Evolutionary conservation across 2,329 filamentous ascomycete genomes (phyloP).

Genomic region (Fusarium scirpi): DNA sequence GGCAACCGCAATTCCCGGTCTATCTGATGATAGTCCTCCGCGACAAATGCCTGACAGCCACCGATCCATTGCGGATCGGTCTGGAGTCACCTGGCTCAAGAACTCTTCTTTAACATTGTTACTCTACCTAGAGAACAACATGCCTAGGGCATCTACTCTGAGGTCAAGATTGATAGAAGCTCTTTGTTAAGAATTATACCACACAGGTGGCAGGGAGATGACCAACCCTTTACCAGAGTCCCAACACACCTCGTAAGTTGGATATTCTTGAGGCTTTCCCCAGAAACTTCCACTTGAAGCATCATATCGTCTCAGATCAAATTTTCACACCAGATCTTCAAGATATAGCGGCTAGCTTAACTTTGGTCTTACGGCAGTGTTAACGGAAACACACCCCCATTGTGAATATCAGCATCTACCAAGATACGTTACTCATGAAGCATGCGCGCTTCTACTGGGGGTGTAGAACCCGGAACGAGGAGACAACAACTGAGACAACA

Average conservation of each 20-base stretch:
- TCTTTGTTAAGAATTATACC: background rate
- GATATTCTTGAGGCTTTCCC: background rate
- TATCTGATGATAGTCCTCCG: constrained; percentile 14
- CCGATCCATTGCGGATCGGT: constrained; percentile 31
- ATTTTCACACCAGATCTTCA: background rate
- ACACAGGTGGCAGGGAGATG: background rate
- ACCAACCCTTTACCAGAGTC: background rate
- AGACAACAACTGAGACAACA: constrained; percentile 38
- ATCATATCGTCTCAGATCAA: constrained; percentile 1
- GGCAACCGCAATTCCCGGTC: constrained; percentile 18
- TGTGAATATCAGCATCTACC: background rate
- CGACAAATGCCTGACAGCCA: constrained; percentile 12
- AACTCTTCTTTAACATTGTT: constrained; percentile 8
- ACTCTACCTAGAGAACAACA: constrained; percentile 5
- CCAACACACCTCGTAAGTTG: background rate
- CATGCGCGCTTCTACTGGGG: background rate
- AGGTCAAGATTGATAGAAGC: background rate
- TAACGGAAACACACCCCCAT: background rate
- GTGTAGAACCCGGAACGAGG: background rate
- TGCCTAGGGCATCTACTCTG: constrained; percentile 8
- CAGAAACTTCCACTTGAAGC: background rate
- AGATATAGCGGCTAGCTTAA: background rate
- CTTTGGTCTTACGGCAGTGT: background rate
- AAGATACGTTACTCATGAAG: background rate
- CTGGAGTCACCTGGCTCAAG: background rate